Evolutionary conservation across 352 stramenopile genomes (phyloP), one percentile per base, ranked within the genome.

Genomic region (Thraustochytrium sp.): DNA sequence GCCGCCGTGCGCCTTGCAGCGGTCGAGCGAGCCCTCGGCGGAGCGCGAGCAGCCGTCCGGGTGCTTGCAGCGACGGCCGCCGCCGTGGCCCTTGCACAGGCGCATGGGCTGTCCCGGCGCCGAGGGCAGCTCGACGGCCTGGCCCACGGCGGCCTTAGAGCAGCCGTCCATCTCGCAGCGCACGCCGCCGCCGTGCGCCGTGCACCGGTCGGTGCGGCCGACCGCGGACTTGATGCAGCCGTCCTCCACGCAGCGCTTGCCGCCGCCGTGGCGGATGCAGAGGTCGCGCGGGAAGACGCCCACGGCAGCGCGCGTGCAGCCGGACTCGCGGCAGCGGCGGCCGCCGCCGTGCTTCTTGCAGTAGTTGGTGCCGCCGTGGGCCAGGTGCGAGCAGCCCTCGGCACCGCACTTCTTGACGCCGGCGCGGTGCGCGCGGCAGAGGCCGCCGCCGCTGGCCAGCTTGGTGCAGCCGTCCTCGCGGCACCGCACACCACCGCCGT

Each of bases 401-500:
- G 90, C 90, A 83, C 91, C 90, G 88, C 92, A 96, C 88, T 94
- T 94, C 40, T 91, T 91, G 42, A 88, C 90, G 48, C 91, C 91
- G 63, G 91, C 92, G 49, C 92, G 91, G 85, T 95, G 92, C 21
- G 89, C 88, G 85, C 93, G 93, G 90, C 92, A 95, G 82, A 94
- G 82, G 29, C 75, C 61, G 26, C 59, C 59, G 23, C 34, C 40
- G 18, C 29, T 36, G 42, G 61, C 75, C 38, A 90, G 91, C 85
- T 29, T 9, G 49, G 68, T 86, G 87, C 92, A 96, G 46, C 87
- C 88, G 8, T 89, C 87, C 42, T 91, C 82, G 18, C 85, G 86
- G 88, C 92, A 95, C 68, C 92, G 91, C 87, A 93, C 94, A 68
- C 92, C 92, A 40, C 92, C 92, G 29, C 92, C 92, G 82, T 95